Conservation (phyloP, 176 grass and related monocot species). For the Poa pratensis region DNA sequence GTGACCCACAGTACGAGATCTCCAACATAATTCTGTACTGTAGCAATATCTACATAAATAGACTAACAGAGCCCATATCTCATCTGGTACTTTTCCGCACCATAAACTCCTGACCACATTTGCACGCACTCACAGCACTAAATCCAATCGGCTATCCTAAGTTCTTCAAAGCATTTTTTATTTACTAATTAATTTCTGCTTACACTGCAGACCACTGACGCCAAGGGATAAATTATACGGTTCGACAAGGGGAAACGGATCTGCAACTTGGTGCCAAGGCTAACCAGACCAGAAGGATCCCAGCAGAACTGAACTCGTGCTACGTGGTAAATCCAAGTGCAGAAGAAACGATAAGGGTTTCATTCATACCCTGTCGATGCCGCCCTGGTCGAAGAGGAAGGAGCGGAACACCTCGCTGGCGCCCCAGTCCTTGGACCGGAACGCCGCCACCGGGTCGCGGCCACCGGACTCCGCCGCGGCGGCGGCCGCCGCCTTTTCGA, state of each 20-base stretch:
- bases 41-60: background rate
- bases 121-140: background rate
- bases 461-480: slow-evolving; percentile 44
- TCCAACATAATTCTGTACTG: background rate
- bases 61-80: background rate
- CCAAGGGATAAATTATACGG: background rate
- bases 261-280: background rate
- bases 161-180: background rate
- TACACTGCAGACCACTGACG: background rate
- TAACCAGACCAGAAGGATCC: background rate
- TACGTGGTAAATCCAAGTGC: background rate
- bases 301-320: background rate
- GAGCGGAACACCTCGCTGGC: slow-evolving; percentile 72
- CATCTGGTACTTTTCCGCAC: background rate
- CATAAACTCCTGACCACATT: background rate
- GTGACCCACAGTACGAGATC: background rate
- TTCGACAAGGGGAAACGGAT: background rate
- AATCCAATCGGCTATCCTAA: background rate
- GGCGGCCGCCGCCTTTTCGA: slow-evolving; percentile 66
- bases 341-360: background rate
- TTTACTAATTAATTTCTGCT: background rate
- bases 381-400: slow-evolving; percentile 81
- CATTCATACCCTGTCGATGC: slow-evolving; percentile 58
- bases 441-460: slow-evolving; percentile 62
- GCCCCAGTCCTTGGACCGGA: slow-evolving; percentile 90